phyloP scores from a whole-genome alignment of 2,329 filamentous ascomycete species.

The Drechslerella coelobrocha region DNA sequence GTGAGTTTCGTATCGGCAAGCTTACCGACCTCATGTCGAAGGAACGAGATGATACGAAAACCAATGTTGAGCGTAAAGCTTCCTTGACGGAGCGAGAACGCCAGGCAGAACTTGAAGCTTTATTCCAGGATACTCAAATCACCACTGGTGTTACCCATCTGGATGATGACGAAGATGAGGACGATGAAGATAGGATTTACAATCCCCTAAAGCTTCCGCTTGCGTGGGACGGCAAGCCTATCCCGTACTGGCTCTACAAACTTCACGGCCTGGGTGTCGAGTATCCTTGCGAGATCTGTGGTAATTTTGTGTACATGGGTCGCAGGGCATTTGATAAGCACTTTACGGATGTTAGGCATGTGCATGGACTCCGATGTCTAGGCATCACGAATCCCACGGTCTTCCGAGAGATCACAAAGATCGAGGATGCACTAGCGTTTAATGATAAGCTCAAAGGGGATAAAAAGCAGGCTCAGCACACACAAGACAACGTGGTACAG shows the following conservation, averaged over 20 bases:
- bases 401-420: slow-evolving; percentile 91
- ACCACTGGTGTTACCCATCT: slow-evolving; percentile 56
- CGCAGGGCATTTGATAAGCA: slow-evolving; percentile 96
- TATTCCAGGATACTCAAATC: slow-evolving; percentile 68
- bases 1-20: slow-evolving; percentile 81
- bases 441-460: slow-evolving; percentile 94
- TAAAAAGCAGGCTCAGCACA: slow-evolving; percentile 76
- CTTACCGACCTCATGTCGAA: slow-evolving; percentile 82
- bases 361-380: slow-evolving; percentile 90
- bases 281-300: slow-evolving; percentile 94
- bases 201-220: slow-evolving; percentile 95
- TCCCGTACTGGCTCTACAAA: slow-evolving; percentile 98
- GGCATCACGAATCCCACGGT: slow-evolving; percentile 90
- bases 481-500: slow-evolving; percentile 85
- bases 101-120: slow-evolving; percentile 81
- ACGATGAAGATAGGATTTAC: slow-evolving; percentile 88
- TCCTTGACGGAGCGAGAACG: slow-evolving; percentile 97
- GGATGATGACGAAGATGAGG: slow-evolving; percentile 72
- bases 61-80: slow-evolving; percentile 94
- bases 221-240: slow-evolving; percentile 98
- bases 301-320: slow-evolving; percentile 99
- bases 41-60: slow-evolving; percentile 84
- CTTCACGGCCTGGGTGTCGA: slow-evolving; percentile 94
- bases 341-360: slow-evolving; percentile 91
- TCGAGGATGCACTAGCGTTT: slow-evolving; percentile 83